Evolutionary conservation across 306 rosid species (phyloP).

Genomic region (Lablab purpureus): DNA sequence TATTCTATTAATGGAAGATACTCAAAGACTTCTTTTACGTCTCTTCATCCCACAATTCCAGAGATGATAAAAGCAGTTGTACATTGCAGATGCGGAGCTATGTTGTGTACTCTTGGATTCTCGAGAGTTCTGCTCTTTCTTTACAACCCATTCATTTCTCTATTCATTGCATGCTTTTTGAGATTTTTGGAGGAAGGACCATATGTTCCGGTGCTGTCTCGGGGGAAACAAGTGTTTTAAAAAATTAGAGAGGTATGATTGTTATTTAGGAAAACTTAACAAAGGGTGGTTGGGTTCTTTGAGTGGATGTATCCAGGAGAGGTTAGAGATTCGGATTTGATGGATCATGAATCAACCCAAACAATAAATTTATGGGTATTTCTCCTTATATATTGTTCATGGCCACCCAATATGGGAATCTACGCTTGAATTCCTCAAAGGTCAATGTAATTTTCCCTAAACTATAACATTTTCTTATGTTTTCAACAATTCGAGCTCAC

Average conservation of each 20-base stretch:
- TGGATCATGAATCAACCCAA: too few species aligned
- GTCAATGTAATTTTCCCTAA: neutral
- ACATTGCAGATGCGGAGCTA: neutral
- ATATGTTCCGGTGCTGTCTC: neutral
- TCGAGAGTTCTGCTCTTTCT: neutral
- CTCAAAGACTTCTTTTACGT: neutral
- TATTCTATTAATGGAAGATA: neutral
- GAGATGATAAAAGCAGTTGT: neutral
- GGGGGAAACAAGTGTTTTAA: neutral
- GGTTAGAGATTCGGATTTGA: too few species aligned
- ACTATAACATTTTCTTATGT: neutral
- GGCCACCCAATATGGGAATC: too few species aligned
- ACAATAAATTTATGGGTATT: too few species aligned
- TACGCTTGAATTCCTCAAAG: too few species aligned
- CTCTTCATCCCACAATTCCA: neutral
- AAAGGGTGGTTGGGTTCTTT: too few species aligned
- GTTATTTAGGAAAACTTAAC: neutral
- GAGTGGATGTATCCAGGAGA: too few species aligned
- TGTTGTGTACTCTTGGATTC: neutral
- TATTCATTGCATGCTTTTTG: neutral
- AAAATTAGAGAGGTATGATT: neutral
- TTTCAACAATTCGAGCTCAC: neutral
- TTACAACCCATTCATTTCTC: neutral
- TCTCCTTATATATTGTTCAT: too few species aligned
- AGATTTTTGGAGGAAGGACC: neutral